Base-by-base conservation (phyloP, 208 protist species). In the Acanthamoeba lenticulata region DNA sequence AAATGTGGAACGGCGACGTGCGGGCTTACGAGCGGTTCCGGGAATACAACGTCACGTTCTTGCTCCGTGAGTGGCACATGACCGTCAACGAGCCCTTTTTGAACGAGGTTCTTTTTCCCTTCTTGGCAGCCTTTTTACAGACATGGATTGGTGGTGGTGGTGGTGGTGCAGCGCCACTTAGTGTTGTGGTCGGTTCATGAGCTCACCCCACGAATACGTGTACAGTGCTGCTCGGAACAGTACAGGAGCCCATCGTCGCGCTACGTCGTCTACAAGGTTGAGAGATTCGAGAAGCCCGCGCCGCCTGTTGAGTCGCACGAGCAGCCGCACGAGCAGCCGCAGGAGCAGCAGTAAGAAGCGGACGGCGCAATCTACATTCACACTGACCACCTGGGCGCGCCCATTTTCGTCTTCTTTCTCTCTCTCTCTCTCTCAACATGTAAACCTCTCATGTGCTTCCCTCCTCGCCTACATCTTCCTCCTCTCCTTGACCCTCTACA, bases 51-150 rank as follows among this genome's bases (percentile, higher is more conserved):
- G 52, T 89, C 47, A 32, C 17, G 42, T 89, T 60, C 81, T 17
- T 89, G 81, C 44, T 89, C 19, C 81, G 81, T 9, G 81, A 89
- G 52, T 89, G 81, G 81, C 81, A 89, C 81, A 89, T 89, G 81
- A 65, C 29, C 47, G 52, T 89, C 44, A 89, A 89, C 81, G 69
- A 79, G 36, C 24, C 32, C n/a, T 79, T 79, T 45, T 79, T 79
- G 69, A 24, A 29, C 7, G 38, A 79, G 69, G 69, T 79, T 45
- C 19, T 21, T 29, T 4, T 21, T 21, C 29, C 9, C 55, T 62
- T 24, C 55, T 24, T 21, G 52, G 21, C 55, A n/a, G n/a, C n/a
- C n/a, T n/a, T n/a, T 1, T 17, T 7, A 62, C 67, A 11, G n/a
- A n/a, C n/a, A n/a, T n/a, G n/a, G n/a, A n/a, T n/a, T n/a, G n/a